These are phyloP conservation scores for Lumnitzera racemosa DNA, from an alignment of 345 rosid genomes.

Conservation along the genomic window DNA sequence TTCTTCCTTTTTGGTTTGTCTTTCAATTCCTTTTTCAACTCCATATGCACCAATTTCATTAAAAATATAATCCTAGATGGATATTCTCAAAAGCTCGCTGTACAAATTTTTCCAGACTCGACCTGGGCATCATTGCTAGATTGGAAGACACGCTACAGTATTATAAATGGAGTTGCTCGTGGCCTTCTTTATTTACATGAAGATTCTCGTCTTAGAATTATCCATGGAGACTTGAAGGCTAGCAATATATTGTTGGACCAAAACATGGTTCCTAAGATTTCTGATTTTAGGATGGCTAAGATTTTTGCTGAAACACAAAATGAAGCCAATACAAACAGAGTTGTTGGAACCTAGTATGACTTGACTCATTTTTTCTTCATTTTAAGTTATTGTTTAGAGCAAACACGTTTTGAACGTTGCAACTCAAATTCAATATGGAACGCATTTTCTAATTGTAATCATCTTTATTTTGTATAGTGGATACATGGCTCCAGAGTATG, in stretches of 20 bases:
- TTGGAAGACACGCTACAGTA: conserved; percentile 36
- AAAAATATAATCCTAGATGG: not conserved
- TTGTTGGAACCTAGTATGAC: conserved; percentile 50
- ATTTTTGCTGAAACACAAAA: conserved; percentile 41
- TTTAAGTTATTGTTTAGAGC: not conserved
- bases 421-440: not conserved
- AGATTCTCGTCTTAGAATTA: conserved; percentile 46
- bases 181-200: conserved; percentile 46
- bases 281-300: conserved; percentile 51
- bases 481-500: conserved; percentile 55
- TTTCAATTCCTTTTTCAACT: not conserved
- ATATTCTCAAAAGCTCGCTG: not conserved
- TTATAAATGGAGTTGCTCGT: conserved; percentile 32
- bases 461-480: conserved; percentile 22
- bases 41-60: not conserved
- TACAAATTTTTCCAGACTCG: conserved; percentile 7
- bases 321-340: conserved; percentile 40
- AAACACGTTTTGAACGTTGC: too few species aligned
- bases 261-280: conserved; percentile 45
- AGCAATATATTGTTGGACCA: conserved; percentile 46
- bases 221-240: conserved; percentile 42
- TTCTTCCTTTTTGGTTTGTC: conserved; percentile 32
- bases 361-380: not conserved
- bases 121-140: conserved; percentile 29
- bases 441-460: too few species aligned